These are phyloP conservation scores for Mallotus japonicus DNA, from an alignment of 441 rosid species.

Conservation along the genomic window DNA sequence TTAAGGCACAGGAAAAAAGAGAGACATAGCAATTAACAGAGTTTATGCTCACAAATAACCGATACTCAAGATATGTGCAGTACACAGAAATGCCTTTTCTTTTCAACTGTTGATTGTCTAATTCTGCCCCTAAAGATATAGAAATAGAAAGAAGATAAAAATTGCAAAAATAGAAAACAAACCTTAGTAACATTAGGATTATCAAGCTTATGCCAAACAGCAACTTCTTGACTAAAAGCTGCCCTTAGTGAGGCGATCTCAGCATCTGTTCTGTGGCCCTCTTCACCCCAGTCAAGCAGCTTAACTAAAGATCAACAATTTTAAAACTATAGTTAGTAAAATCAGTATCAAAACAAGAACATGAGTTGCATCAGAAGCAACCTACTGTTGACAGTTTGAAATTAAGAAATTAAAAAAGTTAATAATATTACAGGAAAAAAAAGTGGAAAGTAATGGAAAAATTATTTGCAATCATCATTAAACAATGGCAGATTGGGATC, in stretches of 20 bases:
- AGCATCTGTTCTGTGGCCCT: slow-evolving; percentile 90
- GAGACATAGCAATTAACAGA: not conserved
- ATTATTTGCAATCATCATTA: not conserved
- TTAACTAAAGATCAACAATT: slow-evolving; percentile 52
- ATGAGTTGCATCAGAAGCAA: slow-evolving; percentile 8
- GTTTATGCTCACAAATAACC: not conserved
- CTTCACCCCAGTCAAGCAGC: slow-evolving; percentile 99
- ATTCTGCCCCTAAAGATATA: not conserved
- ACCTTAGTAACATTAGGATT: slow-evolving; percentile 99
- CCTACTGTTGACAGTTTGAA: not conserved
- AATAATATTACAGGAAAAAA: not conserved
- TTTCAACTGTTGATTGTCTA: not conserved
- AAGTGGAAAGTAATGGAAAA: not conserved
- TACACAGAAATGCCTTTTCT: too few species aligned
- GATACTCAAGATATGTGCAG: not conserved
- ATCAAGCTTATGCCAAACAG: slow-evolving; percentile 94
- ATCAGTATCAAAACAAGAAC: slow-evolving; percentile 6
- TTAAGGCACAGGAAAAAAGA: not conserved
- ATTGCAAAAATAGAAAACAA: slow-evolving; percentile 7
- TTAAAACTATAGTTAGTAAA: slow-evolving; percentile 19
- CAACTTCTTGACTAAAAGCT: slow-evolving; percentile 86
- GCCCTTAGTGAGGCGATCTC: slow-evolving; percentile 74
- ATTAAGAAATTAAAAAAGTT: not conserved
- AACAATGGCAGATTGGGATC: not conserved
- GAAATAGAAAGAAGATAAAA: too few species aligned